These are phyloP conservation scores for Hypoxylon intermedium DNA, from an alignment of 495 filamentous ascomycete species.

Conservation along the genomic window DNA sequence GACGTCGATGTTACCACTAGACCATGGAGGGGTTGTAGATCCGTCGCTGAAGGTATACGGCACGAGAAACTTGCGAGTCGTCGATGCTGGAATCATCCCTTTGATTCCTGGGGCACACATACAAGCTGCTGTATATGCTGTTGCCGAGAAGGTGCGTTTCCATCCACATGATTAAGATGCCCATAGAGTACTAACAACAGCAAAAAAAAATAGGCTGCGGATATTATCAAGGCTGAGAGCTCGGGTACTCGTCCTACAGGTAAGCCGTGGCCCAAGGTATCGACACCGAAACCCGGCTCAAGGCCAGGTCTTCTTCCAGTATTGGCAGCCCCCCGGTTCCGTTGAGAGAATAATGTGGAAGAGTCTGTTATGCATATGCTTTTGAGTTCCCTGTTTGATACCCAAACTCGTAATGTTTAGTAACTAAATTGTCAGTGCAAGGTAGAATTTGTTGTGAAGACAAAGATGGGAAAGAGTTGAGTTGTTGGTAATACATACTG, in stretches of 20 bases:
- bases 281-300: too few relatives aligned
- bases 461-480: too few relatives aligned
- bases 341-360: too few relatives aligned
- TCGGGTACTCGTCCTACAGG: background rate
- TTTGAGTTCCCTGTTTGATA: too few relatives aligned
- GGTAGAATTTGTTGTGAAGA: too few relatives aligned
- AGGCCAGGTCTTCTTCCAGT: too few relatives aligned
- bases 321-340: too few relatives aligned
- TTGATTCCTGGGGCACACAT: constrained; percentile 62
- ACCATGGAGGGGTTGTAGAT: constrained; percentile 57
- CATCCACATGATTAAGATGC: background rate
- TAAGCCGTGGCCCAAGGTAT: background rate
- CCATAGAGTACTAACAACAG: constrained; percentile 11
- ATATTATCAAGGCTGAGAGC: constrained; percentile 46
- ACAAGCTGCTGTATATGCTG: constrained; percentile 61
- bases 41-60: constrained; percentile 61
- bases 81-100: constrained; percentile 66
- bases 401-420: too few relatives aligned
- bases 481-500: too few relatives aligned
- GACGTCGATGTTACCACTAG: constrained; percentile 48
- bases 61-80: constrained; percentile 54
- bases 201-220: constrained; percentile 40
- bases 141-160: constrained; percentile 61
- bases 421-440: too few relatives aligned
- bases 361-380: too few relatives aligned